These are phyloP conservation scores for Gossypium sturtianum DNA, from an alignment of 345 rosid species.

Conservation along the genomic window DNA sequence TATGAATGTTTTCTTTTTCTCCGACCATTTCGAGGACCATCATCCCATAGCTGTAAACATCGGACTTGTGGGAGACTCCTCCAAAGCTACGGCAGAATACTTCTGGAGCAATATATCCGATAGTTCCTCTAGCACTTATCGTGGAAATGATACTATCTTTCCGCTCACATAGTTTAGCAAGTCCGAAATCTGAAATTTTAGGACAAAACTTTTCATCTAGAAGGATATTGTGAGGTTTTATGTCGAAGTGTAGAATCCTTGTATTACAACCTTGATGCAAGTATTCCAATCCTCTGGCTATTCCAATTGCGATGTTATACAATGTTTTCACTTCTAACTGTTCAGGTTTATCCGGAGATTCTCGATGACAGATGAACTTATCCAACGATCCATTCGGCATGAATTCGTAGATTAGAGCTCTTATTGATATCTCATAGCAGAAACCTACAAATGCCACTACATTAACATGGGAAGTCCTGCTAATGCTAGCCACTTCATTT, in stretches of 20 bases:
- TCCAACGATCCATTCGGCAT: slow-evolving; percentile 20
- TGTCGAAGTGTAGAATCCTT: slow-evolving; percentile 30
- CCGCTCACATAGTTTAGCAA: slow-evolving; percentile 25
- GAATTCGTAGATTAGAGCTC: slow-evolving; percentile 17
- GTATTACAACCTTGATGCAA: slow-evolving; percentile 31
- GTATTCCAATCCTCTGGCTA: slow-evolving; percentile 33
- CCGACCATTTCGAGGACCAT: slow-evolving; percentile 23
- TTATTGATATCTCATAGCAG: neutral
- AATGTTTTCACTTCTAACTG: slow-evolving; percentile 1
- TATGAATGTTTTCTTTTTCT: slow-evolving; percentile 9
- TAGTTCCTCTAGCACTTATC: slow-evolving; percentile 20
- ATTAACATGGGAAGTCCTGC: slow-evolving; percentile 12
- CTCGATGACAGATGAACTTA: neutral
- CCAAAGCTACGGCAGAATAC: slow-evolving; percentile 24
- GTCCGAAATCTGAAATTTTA: slow-evolving; percentile 32
- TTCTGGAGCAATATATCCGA: slow-evolving; percentile 30
- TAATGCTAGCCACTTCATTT: slow-evolving; percentile 14
- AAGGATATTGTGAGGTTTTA: slow-evolving; percentile 35
- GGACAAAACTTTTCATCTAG: slow-evolving; percentile 23
- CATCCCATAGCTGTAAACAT: slow-evolving; percentile 26
- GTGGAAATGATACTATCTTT: slow-evolving; percentile 21
- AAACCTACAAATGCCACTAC: slow-evolving; percentile 8
- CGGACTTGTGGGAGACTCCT: slow-evolving; percentile 25
- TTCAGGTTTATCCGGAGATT: neutral
- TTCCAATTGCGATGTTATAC: slow-evolving; percentile 15